Evolutionary conservation across 2,329 filamentous ascomycete genomes (phyloP), one percentile per base, ranked within the genome.

Genomic region (Verticillium alfalfae): DNA sequence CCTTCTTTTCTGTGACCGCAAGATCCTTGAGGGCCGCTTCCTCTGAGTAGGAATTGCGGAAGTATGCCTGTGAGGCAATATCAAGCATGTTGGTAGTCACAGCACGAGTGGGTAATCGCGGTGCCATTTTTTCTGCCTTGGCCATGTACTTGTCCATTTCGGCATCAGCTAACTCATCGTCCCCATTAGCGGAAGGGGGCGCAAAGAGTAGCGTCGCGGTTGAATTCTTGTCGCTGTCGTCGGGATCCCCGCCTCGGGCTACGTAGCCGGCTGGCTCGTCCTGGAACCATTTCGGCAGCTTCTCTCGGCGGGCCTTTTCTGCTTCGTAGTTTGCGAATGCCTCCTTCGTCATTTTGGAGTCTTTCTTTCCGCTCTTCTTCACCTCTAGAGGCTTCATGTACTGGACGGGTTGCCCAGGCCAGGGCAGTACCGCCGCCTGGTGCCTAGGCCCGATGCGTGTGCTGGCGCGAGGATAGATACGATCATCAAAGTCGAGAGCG

Each of bases 391-490:
- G 88, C 73, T 96, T 97, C 65, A 97, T 92, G 62, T 96, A 91
- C 73, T 96, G 84, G n/a, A 98, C 88, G 0, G 93, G 88, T 60
- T 87, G 87, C 5, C 94, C 95, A 61, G 89, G 89, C 95, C 95
- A 99, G 6, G 90, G 83, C 57, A 85, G 81, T 38, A 97, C 91
- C 67, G 88, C 89, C 4, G 95, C 94, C 78, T 99, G 95, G 74
- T 98, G 93, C 61, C 93, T 88, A 10, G 93, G 92, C 8, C 95
- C 95, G 41, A 98, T 81, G 41, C 95, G 89, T 61, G 95, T 98
- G 72, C 93, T 96, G 16, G 95, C 94, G 66, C 95, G 89, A 9
- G 95, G 95, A 71, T 98, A 98, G 66, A 99, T 98, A 66, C 95
- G 89, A 74, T 99, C 95, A 70, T 99, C 95, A 72, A 97, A 96